These are phyloP conservation scores for Botrytis squamosa DNA, from an alignment of 2,329 filamentous ascomycete genomes.

Conservation along the genomic window DNA sequence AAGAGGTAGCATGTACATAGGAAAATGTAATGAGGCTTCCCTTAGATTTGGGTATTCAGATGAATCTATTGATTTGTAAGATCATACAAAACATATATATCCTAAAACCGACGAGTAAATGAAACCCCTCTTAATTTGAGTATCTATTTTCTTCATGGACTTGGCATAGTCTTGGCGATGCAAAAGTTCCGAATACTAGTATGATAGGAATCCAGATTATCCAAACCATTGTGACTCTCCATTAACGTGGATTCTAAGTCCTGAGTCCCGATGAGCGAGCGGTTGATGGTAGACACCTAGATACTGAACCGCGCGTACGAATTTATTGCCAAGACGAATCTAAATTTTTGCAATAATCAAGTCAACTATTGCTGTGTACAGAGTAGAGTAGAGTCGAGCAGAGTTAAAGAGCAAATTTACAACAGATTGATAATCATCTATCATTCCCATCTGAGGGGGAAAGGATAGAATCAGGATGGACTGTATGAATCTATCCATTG, in stretches of 20 bases:
- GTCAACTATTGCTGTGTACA: not conserved
- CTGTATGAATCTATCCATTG: not conserved
- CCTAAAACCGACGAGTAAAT: not conserved
- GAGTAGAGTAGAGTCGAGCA: not conserved
- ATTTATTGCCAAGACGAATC: not conserved
- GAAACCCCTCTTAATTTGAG: not conserved
- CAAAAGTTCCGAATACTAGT: not conserved
- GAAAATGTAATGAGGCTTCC: not conserved
- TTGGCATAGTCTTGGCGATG: not conserved
- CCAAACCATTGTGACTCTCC: not conserved
- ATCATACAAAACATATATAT: not conserved
- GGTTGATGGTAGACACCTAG: not conserved
- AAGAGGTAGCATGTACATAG: not conserved
- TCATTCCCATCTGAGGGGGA: not conserved
- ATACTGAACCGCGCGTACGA: conserved; percentile 9
- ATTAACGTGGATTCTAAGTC: not conserved
- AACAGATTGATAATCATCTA: not conserved
- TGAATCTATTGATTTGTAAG: not conserved
- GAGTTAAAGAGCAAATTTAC: not conserved
- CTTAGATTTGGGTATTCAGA: not conserved
- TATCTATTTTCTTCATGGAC: not conserved
- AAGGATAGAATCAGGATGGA: not conserved
- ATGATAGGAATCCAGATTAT: not conserved
- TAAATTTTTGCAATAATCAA: not conserved
- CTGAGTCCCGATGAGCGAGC: not conserved